Evolutionary conservation across 1,284 basidiomycete species (phyloP), one percentile per base, ranked within the genome.

Genomic region (Fomitopsis pinicola): DNA sequence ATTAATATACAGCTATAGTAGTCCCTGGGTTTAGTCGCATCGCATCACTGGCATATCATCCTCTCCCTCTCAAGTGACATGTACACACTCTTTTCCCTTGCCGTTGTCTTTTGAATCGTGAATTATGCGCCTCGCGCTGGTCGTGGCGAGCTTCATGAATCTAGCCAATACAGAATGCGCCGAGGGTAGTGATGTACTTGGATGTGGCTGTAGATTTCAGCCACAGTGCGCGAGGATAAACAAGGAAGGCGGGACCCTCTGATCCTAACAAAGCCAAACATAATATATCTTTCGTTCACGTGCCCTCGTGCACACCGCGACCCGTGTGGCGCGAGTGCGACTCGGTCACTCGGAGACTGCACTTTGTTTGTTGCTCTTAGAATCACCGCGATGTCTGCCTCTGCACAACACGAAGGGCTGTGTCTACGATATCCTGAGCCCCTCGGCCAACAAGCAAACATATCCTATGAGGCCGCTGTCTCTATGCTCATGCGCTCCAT

Each of bases 371-470:
- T 22, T 22, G 22, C 22, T 22, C 22, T 22, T 22, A 22, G 22
- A 22, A 22, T 22, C 22, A 22, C 22, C 22, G 22, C 22, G 2
- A 61, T 61, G 59, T 42, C 55, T 53, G 44, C 33, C 28, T 60
- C 65, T 10, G 59, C 61, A 6, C 71, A 70, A 28, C 65, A 64
- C 1, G 75, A 76, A 19, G 75, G 75, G 3, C 58, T 72, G n/a
- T 88, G 84, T 69, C 82, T 91, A 17, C 82, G 84, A 40, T 89
- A 82, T 68, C 89, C 89, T 19, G 87, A 90, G 62, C 77, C 80
- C 33, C 73, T 91, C 0, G 82, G 83, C 0, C 69, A 79, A 4
- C 86, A 89, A 64, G 64, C 77, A 30, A 81, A 80, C 42, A 69
- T 91, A 10, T 79, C 74, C 1, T 77, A 85, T 48, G 86, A 89